Percentiles rank a stretch among this genome's conserved stretches.
Conservation (phyloP, 1,139 yeast species). For the Blastobotrys ciferrii region DNA sequence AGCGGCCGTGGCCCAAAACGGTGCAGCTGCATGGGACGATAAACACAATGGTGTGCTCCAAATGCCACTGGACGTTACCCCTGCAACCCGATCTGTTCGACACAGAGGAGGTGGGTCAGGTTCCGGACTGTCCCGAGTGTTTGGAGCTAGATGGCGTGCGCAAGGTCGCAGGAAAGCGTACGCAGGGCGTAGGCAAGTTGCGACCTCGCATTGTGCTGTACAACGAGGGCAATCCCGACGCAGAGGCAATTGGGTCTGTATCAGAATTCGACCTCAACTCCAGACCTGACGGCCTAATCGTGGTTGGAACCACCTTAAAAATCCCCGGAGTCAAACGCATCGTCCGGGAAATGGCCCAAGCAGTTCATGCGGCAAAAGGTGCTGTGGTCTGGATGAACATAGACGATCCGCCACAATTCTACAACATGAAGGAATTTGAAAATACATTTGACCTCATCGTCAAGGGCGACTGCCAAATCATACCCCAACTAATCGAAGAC, state of each 20-base stretch:
- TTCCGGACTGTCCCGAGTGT: slow-evolving; percentile 57
- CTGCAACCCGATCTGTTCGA: slow-evolving; percentile 44
- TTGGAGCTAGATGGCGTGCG: slow-evolving; percentile 51
- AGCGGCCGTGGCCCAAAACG: slow-evolving; percentile 49
- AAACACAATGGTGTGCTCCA: slow-evolving; percentile 68
- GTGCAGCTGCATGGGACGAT: slow-evolving; percentile 82
- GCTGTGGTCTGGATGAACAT: slow-evolving; percentile 57
- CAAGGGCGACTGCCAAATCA: slow-evolving; percentile 58
- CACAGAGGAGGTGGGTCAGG: slow-evolving; percentile 30
- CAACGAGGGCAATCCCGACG: slow-evolving; percentile 86
- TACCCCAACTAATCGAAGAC: slow-evolving; percentile 40
- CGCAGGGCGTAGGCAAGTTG: slow-evolving; percentile 71
- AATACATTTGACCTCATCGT: slow-evolving; percentile 54
- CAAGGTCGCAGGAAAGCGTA: slow-evolving; percentile 60
- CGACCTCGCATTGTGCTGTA: slow-evolving; percentile 82
- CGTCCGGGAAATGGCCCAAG: slow-evolving; percentile 65
- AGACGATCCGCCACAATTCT: slow-evolving; percentile 49
- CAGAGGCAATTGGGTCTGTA: slow-evolving; percentile 75
- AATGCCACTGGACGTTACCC: slow-evolving; percentile 55
- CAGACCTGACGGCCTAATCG: slow-evolving; percentile 63
- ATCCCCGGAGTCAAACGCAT: slow-evolving; percentile 83
- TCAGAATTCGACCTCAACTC: slow-evolving; percentile 62
- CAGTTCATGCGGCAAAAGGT: slow-evolving; percentile 60
- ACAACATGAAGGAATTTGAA: slow-evolving; percentile 47
- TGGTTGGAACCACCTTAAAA: slow-evolving; percentile 82